A percentile compares a stretch with the other conserved stretches of the same genome.
Evolutionary conservation across 805 yeast genomes (phyloP).

Genomic region (Suhomyces canberraensis): DNA sequence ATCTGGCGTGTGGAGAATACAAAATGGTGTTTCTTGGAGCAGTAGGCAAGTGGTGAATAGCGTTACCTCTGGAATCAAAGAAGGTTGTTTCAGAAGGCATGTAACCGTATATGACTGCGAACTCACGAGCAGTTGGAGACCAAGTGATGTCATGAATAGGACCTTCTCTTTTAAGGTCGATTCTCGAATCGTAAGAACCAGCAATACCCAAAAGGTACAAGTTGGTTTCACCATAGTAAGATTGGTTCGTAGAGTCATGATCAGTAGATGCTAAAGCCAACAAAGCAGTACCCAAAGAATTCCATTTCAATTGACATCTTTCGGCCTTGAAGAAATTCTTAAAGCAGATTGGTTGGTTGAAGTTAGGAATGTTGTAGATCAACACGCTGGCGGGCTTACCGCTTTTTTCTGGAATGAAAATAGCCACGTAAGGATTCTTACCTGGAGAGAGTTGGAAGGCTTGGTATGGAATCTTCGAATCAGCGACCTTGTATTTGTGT

Average conservation of each 20-base stretch:
- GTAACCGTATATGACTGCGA: constrained; percentile 94
- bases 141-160: constrained; percentile 97
- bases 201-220: constrained; percentile 87
- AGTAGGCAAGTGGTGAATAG: constrained; percentile 76
- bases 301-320: constrained; percentile 90
- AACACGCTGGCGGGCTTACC: constrained; percentile 90
- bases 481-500: constrained; percentile 54
- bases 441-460: constrained; percentile 79
- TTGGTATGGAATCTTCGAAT: constrained; percentile 49
- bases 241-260: constrained; percentile 89
- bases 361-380: constrained; percentile 76
- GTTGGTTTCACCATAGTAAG: constrained; percentile 95
- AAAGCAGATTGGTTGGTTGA: constrained; percentile 72
- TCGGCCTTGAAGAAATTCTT: constrained; percentile 96
- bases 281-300: constrained; percentile 87
- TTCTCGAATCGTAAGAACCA: constrained; percentile 86
- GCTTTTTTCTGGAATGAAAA: constrained; percentile 79
- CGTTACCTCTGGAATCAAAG: constrained; percentile 90
- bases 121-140: constrained; percentile 95
- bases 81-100: constrained; percentile 97
- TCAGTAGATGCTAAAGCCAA: constrained; percentile 93
- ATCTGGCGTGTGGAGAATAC: constrained; percentile 93
- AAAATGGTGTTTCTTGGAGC: constrained; percentile 86
- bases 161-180: constrained; percentile 84
- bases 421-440: constrained; percentile 82